Base-by-base conservation (phyloP, 148 eudicot species). In the Spergularia marina region DNA sequence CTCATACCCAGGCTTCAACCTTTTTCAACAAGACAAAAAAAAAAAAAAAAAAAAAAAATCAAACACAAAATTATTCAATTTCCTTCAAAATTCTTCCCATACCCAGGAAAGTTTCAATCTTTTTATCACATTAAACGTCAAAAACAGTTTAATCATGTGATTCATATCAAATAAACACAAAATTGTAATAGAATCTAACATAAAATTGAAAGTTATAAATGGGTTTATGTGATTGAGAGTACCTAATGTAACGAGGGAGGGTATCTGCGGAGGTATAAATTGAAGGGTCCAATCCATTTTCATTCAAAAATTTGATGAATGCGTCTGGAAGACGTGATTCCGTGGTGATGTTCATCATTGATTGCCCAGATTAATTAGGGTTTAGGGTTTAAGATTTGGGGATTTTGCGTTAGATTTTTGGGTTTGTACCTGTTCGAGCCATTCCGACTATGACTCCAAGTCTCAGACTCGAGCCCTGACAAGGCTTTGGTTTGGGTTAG, bases 231-330 rank as follows among this genome's bases (percentile, higher is more conserved):
- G 16, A n/a, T 15, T 12, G 51, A 39, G 18, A 44, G 52, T 83
- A 91, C 98, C 98, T 90, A 68, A 94, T 65, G 66, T 91, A 94
- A 70, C 98, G 98, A 55, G 97, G 98, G 41, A 84, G 81, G 12
- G 84, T 71, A 70, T 90, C 85, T 36, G 57, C 71, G 23, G 82
- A 62, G 2, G 85, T 72, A 54, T 94, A 94, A 47, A 94, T 88
- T 21, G 87, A 82, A 52, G 96, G 90, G 63, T 92, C 93, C 77
- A 94, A 67, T 15, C 85, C 92, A 78, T 94, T 89, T 65, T 89
- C 72, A 9, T 82, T 75, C n/a, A 94, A 90, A 70, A 94, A 94
- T 44, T 90, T 80, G 77, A 91, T 55, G 75, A 91, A 94, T 15
- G 97, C 89, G 6, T 90, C 91, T 3, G 98, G 98, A 55, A 94